These are phyloP conservation scores for Lentinula detonsa DNA, from an alignment of 768 basidiomycete species.

Conservation along the genomic window DNA sequence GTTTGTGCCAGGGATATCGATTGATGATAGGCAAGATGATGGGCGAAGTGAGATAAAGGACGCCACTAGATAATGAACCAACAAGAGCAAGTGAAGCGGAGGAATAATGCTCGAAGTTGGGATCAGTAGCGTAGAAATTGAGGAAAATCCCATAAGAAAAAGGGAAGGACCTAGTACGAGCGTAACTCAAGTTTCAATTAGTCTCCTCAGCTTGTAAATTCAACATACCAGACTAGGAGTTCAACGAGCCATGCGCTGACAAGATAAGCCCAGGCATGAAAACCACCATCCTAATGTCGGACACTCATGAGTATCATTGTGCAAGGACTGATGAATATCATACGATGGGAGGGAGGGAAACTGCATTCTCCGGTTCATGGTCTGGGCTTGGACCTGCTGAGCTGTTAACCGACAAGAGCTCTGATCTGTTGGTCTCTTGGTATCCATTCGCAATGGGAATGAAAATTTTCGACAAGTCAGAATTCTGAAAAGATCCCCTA, in stretches of 20 bases:
- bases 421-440: not conserved
- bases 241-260: conserved; percentile 19
- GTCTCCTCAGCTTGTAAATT: too few species aligned
- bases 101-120: conserved; percentile 12
- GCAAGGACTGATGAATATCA: too few species aligned
- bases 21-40: conserved; percentile 16
- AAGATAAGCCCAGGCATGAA: conserved; percentile 14
- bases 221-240: conserved; percentile 17
- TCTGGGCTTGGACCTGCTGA: not conserved
- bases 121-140: conserved; percentile 17
- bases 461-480: not conserved
- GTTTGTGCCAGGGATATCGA: conserved; percentile 17
- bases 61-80: conserved; percentile 20
- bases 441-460: not conserved
- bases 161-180: conserved; percentile 15
- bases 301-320: too few species aligned
- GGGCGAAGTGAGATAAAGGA: conserved; percentile 20
- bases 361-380: not conserved
- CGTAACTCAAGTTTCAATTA: not conserved
- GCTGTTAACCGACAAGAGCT: not conserved
- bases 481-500: not conserved
- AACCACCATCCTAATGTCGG: conserved; percentile 6
- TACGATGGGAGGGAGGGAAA: not conserved
- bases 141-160: conserved; percentile 24
- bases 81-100: conserved; percentile 18